These are phyloP conservation scores for Cicer pinnatifidum DNA, from an alignment of 306 rosid genomes.

Conservation along the genomic window DNA sequence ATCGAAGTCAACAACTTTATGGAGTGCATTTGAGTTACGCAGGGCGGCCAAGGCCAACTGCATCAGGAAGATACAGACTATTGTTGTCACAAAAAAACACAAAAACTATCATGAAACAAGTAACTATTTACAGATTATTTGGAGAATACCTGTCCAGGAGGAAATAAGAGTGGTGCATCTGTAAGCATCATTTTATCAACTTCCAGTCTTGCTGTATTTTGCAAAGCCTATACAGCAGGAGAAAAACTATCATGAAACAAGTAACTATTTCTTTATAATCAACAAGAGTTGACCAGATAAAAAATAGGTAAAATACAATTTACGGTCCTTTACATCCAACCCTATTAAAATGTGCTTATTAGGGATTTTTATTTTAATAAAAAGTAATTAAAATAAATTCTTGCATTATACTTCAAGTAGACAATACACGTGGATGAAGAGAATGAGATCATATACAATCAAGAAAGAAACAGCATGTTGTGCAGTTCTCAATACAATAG, in stretches of 20 bases:
- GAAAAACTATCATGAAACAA: conserved; percentile 28
- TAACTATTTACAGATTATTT: not conserved
- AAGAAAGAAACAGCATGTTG: conserved; percentile 12
- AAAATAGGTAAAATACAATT: not conserved
- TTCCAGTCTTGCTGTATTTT: conserved; percentile 62
- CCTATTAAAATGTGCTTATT: too few relatives aligned
- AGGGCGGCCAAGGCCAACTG: conserved; percentile 88
- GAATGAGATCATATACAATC: conserved; percentile 9
- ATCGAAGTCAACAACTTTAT: conserved; percentile 68
- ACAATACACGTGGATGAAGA: not conserved
- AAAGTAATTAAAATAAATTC: not conserved
- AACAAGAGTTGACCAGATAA: conserved; percentile 13
- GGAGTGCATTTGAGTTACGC: conserved; percentile 69
- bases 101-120: too few relatives aligned
- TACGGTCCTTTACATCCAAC: too few relatives aligned
- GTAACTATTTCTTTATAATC: conserved; percentile 5
- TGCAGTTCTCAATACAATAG: not conserved
- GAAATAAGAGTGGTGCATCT: conserved; percentile 91
- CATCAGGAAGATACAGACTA: conserved; percentile 47
- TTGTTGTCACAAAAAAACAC: conserved; percentile 28
- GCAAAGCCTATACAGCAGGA: conserved; percentile 56
- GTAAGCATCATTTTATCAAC: conserved; percentile 96
- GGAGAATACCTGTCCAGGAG: conserved; percentile 85
- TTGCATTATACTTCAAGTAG: not conserved
- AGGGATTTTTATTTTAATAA: too few relatives aligned